Conservation (phyloP, 2,329 filamentous ascomycete species). For the Penicillium sp. region DNA sequence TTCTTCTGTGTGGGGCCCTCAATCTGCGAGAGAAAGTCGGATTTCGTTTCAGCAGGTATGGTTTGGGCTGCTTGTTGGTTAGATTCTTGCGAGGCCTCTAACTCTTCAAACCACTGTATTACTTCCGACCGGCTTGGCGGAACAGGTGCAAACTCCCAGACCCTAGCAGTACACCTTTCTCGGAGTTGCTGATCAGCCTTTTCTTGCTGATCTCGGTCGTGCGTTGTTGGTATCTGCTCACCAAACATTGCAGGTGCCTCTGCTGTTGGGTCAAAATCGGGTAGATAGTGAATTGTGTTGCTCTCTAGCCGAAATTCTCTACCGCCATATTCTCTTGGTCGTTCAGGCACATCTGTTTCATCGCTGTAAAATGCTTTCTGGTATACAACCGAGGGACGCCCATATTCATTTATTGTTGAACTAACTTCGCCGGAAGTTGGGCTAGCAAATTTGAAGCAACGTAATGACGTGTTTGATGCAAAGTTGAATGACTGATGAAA, state of each 20-base stretch:
- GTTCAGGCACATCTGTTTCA: constrained; percentile 76
- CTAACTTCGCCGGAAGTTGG: constrained; percentile 48
- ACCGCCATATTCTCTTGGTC: constrained; percentile 79
- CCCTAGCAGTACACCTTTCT: constrained; percentile 60
- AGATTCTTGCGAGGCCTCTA: constrained; percentile 18
- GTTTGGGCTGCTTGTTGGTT: constrained; percentile 9
- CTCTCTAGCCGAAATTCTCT: constrained; percentile 78
- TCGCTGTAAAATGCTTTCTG: constrained; percentile 83
- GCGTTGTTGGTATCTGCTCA: constrained; percentile 47
- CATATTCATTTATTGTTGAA: constrained; percentile 56
- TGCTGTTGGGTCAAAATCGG: constrained; percentile 69
- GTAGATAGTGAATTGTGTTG: constrained; percentile 73
- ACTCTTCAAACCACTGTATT: constrained; percentile 61
- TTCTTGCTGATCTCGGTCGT: constrained; percentile 56
- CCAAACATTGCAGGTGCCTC: constrained; percentile 58
- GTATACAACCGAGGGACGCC: constrained; percentile 70
- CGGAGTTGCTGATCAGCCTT: constrained; percentile 54
- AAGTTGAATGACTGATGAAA: constrained; percentile 35
- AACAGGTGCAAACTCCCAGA: constrained; percentile 73
- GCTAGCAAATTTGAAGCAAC: constrained; percentile 27
- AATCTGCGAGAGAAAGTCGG: constrained; percentile 69
- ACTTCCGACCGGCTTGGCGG: constrained; percentile 74
- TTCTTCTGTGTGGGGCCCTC: constrained; percentile 83
- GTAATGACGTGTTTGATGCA: constrained; percentile 19
- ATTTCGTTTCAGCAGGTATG: constrained; percentile 23